These are phyloP conservation scores for Fibroporia radiculosa DNA, from an alignment of 768 basidiomycete species.

Conservation along the genomic window DNA sequence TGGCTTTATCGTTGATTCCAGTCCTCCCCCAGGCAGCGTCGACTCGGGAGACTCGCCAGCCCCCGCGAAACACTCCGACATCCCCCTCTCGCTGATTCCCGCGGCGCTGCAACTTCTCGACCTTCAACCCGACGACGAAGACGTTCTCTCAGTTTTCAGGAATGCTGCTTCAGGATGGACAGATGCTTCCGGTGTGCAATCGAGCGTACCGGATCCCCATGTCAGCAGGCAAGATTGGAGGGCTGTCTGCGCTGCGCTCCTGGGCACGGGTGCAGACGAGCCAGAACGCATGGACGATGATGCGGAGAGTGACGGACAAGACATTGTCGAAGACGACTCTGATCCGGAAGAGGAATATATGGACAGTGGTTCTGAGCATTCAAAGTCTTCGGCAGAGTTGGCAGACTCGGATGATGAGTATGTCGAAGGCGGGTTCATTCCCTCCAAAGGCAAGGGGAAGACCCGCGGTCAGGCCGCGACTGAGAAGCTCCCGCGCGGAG, in stretches of 20 bases:
- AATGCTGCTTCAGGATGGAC: conserved; percentile 74
- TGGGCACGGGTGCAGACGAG: conserved; percentile 24
- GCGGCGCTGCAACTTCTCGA: conserved; percentile 55
- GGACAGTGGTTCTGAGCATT: conserved; percentile 6
- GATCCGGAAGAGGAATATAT: conserved; percentile 26
- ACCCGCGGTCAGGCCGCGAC: too few species aligned
- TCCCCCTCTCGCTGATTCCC: conserved; percentile 52
- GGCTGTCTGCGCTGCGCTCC: conserved; percentile 68
- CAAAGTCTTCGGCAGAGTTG: conserved; percentile 5
- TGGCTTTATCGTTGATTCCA: conserved; percentile 26
- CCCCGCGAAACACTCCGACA: conserved; percentile 20
- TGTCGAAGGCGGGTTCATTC: conserved; percentile 16
- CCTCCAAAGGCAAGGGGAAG: conserved; percentile 4
- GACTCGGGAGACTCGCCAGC: conserved; percentile 6
- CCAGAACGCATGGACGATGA: too few species aligned
- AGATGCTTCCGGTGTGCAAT: conserved; percentile 9
- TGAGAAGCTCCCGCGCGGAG: not conserved
- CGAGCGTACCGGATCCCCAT: conserved; percentile 23
- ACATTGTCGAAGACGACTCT: conserved; percentile 9
- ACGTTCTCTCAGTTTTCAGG: conserved; percentile 62
- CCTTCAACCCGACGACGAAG: conserved; percentile 54
- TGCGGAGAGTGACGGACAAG: conserved; percentile 1
- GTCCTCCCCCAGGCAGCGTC: too few species aligned
- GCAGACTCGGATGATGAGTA: conserved; percentile 26
- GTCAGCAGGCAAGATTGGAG: conserved; percentile 71